phyloP scores from a whole-genome alignment of 2,329 filamentous ascomycete genomes.

The Aspergillus latus region DNA sequence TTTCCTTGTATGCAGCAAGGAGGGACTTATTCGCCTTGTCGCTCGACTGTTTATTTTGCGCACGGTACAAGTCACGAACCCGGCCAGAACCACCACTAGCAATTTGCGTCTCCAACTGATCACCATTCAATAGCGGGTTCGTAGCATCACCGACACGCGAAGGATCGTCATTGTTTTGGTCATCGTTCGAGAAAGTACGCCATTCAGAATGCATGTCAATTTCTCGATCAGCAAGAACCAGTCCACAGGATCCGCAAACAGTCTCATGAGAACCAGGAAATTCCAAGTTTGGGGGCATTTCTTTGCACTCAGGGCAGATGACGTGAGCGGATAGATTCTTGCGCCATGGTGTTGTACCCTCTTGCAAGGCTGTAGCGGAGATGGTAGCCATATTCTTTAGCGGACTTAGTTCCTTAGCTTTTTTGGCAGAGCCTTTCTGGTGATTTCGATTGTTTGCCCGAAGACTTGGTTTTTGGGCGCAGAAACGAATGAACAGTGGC shows the following conservation, averaged over 20 bases:
- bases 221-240: slow-evolving; percentile 85
- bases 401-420: slow-evolving; percentile 29
- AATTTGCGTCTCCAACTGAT: slow-evolving; percentile 85
- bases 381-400: slow-evolving; percentile 37
- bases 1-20: slow-evolving; percentile 81
- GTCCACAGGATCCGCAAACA: slow-evolving; percentile 86
- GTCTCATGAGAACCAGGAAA: slow-evolving; percentile 94
- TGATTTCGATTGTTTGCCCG: slow-evolving; percentile 45
- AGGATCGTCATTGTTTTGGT: slow-evolving; percentile 92
- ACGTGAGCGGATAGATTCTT: slow-evolving; percentile 85
- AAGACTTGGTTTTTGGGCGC: slow-evolving; percentile 50
- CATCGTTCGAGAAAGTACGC: slow-evolving; percentile 98
- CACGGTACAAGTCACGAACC: slow-evolving; percentile 73
- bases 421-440: slow-evolving; percentile 36
- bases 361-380: slow-evolving; percentile 41
- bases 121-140: slow-evolving; percentile 85
- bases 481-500: slow-evolving; percentile 64
- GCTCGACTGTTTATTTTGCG: slow-evolving; percentile 75
- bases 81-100: slow-evolving; percentile 74
- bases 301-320: slow-evolving; percentile 87
- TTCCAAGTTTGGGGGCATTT: slow-evolving; percentile 85
- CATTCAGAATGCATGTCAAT: slow-evolving; percentile 97
- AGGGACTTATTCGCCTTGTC: slow-evolving; percentile 83
- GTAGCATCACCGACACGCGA: slow-evolving; percentile 95
- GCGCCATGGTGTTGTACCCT: slow-evolving; percentile 56